phyloP scores from a whole-genome alignment of 1,139 yeast genomes.

The Kurtzmaniella natalensis region DNA sequence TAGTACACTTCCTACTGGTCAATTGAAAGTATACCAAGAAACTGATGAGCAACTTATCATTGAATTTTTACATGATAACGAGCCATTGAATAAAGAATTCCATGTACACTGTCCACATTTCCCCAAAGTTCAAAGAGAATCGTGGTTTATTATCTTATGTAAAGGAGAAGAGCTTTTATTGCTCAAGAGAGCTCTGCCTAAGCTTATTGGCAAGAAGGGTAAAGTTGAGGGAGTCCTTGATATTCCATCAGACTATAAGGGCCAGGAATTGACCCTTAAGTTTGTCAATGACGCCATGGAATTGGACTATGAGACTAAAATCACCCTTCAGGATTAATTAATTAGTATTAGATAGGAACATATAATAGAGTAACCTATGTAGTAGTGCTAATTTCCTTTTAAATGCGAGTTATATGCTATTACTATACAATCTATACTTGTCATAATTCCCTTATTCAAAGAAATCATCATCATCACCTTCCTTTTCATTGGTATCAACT shows the following conservation, averaged over 20 bases:
- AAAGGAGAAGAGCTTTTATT: constrained; percentile 46
- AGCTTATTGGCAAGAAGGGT: constrained; percentile 40
- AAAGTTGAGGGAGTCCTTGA: constrained; percentile 39
- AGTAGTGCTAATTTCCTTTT: too few species aligned
- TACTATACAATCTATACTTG: constrained; percentile 3
- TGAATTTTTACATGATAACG: constrained; percentile 49
- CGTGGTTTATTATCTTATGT: constrained; percentile 80
- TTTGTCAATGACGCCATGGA: constrained; percentile 69
- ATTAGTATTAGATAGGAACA: too few species aligned
- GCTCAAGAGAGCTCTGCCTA: constrained; percentile 67
- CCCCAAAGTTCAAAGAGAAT: constrained; percentile 88
- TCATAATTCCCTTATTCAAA: constrained; percentile 25
- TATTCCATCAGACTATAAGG: constrained; percentile 43
- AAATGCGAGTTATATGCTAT: too few species aligned
- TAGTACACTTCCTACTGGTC: constrained; percentile 47
- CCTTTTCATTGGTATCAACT: constrained; percentile 16
- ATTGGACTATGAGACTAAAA: constrained; percentile 29
- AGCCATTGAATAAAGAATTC: constrained; percentile 54
- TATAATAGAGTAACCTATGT: constrained; percentile 3
- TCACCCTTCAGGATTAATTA: constrained; percentile 8
- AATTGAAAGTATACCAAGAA: constrained; percentile 29
- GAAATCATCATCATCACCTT: constrained; percentile 39
- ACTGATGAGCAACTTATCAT: constrained; percentile 34
- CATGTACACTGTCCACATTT: constrained; percentile 73
- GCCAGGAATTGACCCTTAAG: constrained; percentile 36